Evolutionary conservation across 2,329 filamentous ascomycete genomes (phyloP).

Genomic region (Huntiella decipiens): DNA sequence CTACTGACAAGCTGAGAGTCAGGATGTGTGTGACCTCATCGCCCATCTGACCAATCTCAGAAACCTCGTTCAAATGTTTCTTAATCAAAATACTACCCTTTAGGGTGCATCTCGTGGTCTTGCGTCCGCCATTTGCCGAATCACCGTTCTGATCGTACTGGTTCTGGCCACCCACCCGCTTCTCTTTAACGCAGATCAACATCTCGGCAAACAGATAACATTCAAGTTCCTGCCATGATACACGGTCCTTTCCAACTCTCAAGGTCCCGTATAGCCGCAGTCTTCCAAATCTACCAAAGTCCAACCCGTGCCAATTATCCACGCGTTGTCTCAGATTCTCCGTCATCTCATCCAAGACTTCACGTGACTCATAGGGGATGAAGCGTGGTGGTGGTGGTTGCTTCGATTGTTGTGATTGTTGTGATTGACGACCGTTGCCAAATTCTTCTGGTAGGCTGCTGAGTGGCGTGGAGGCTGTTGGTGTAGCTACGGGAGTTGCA

Average conservation of each 20-base stretch:
- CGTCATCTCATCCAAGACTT: conserved; percentile 66
- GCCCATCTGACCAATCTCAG: conserved; percentile 41
- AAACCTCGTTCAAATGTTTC: conserved; percentile 83
- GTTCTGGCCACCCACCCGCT: conserved; percentile 41
- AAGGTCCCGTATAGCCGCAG: conserved; percentile 76
- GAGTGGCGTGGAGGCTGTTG: conserved; percentile 13
- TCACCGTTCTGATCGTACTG: conserved; percentile 48
- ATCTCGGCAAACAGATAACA: conserved; percentile 96
- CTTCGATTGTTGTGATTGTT: neutral
- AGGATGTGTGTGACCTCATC: conserved; percentile 56
- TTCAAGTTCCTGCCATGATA: conserved; percentile 94
- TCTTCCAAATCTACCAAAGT: conserved; percentile 85
- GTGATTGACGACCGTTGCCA: conserved; percentile 24
- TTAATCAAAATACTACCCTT: conserved; percentile 98
- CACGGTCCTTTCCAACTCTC: conserved; percentile 84
- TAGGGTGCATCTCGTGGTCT: conserved; percentile 60
- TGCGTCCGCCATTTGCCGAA: conserved; percentile 28
- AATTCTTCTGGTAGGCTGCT: conserved; percentile 19
- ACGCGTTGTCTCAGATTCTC: conserved; percentile 73
- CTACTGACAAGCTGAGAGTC: conserved; percentile 76
- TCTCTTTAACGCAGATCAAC: conserved; percentile 98
- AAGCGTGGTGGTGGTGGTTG: conserved; percentile 31
- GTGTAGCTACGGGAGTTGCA: conserved; percentile 15
- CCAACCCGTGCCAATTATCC: conserved; percentile 94
- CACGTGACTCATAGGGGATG: conserved; percentile 54